These are phyloP conservation scores for Hypholoma fasciculare DNA, from an alignment of 768 basidiomycete genomes.

Conservation along the genomic window DNA sequence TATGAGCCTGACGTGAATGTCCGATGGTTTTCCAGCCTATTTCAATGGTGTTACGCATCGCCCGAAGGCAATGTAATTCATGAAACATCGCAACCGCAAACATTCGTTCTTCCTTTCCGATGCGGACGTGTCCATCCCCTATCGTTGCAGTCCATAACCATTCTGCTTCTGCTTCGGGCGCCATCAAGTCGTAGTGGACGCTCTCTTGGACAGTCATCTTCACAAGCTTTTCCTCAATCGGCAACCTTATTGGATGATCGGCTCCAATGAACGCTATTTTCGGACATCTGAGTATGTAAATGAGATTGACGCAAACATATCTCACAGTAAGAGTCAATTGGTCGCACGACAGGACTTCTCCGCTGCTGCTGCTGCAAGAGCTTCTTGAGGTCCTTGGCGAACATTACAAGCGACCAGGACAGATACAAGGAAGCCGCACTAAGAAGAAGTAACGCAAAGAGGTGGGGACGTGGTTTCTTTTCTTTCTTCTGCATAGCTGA, in stretches of 20 bases:
- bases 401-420: conserved; percentile 21
- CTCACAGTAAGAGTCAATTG: conserved; percentile 24
- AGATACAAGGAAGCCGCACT: conserved; percentile 25
- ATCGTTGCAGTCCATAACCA: conserved; percentile 29
- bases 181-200: conserved; percentile 24
- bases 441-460: conserved; percentile 22
- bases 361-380: conserved; percentile 18
- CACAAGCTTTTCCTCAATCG: conserved; percentile 24
- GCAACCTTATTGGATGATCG: conserved; percentile 28
- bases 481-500: conserved; percentile 9
- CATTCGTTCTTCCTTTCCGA: conserved; percentile 28
- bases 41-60: conserved; percentile 27
- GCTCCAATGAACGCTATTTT: conserved; percentile 23
- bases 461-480: conserved; percentile 4
- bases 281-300: background rate
- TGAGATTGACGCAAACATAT: background rate
- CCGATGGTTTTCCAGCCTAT: conserved; percentile 22
- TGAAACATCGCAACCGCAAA: conserved; percentile 44
- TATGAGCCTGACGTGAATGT: conserved; percentile 23
- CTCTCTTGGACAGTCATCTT: conserved; percentile 29
- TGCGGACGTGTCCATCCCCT: conserved; percentile 26
- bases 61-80: conserved; percentile 46
- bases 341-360: conserved; percentile 14
- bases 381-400: conserved; percentile 20
- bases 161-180: conserved; percentile 26